Evolutionary conservation across 345 rosid genomes (phyloP), one percentile per base, ranked within the genome.

Genomic region (Euphorbia peplus): DNA sequence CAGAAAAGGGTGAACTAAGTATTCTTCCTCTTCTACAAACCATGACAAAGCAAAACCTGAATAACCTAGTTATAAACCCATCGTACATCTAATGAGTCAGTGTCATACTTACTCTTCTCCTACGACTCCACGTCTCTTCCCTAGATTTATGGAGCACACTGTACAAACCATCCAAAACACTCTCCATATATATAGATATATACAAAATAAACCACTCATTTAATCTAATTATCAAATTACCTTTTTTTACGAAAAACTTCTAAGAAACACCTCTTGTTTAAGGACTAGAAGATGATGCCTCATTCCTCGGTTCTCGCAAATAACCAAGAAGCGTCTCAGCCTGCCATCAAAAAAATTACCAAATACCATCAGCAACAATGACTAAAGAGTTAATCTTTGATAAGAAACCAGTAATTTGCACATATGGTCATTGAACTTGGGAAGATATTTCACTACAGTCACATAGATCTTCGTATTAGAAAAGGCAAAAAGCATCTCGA

Each of bases 251-350:
- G 47, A 63, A 63, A 22, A 25, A 15, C 24, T 32, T 56, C 16
- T 59, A 14, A 6, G 14, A 42, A 47, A 16, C 54, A 8, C 8
- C 55, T 62, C 53, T 35, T 42, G 51, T 46, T 83, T 68, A 86
- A 62, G 90, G 88, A 76, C 78, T 86, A 42, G 87, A 78, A 25
- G 87, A 79, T 0, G 85, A 76, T 42, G 87, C 84, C 59, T 86
- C 88, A 48, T 83, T 83, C 67, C 96, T 82, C 41, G 88, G 86
- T 73, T 83, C 96, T 73, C 96, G 72, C 63, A 90, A 82, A 80
- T 90, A 86, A 55, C 82, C 84, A 58, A 90, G 86, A 28, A 90
- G 96, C 16, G 78, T 91, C 80, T 91, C 99, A 39, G 99, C 99
- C 99, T 95, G 88, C 84, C 53, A 44, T n/a, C 6, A 62, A 19